Base-by-base conservation (phyloP, 371 early-diverging fungal species). In the Saksenaea oblongispora region DNA sequence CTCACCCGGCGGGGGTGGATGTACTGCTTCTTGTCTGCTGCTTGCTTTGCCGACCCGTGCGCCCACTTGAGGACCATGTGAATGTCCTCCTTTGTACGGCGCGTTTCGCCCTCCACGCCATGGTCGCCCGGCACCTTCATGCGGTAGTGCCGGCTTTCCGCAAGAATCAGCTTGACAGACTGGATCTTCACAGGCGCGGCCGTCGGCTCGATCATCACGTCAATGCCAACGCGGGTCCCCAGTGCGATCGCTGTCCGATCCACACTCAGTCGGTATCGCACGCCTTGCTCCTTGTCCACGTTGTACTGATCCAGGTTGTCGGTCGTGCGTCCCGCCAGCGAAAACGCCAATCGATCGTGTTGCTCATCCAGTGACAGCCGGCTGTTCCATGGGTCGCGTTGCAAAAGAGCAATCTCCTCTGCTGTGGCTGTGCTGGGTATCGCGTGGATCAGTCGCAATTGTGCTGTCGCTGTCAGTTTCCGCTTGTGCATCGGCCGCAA, bases 201-300 rank as follows among this genome's bases (percentile, higher is more conserved):
- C 17, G 71, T 67, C 11, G 79, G 79, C 28, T 75, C 70, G 10
- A 78, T 41, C 64, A 73, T 58, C 14, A 78, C 41, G 47, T 73
- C 74, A 15, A 78, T 27, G 5, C 79, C 79, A 34, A 78, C 42
- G 54, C 76, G 71, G 10, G 79, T 75, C 1, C 79, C 79, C n/a
- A 78, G 44, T 1, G 70, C 79, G 51, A 78, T 71, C 26, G 76
- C 79, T 15, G 79, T 75, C 35, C 79, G 68, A 54, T 78, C 79
- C 31, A 78, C 58, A 22, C 65, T 36, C 34, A 75, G 54, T 9
- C 72, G 71, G 62, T 73, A 78, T 0, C 76, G 71, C 17, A 75
- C 34, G 14, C 79, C 79, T 31, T 66, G 58, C 15, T 58, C 54
- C 11, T 54, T 31, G 8, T 59, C 34, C 4, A 65, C 17, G 17